These are phyloP conservation scores for Penicillium fimorum DNA, from an alignment of 495 filamentous ascomycete genomes.

Conservation along the genomic window DNA sequence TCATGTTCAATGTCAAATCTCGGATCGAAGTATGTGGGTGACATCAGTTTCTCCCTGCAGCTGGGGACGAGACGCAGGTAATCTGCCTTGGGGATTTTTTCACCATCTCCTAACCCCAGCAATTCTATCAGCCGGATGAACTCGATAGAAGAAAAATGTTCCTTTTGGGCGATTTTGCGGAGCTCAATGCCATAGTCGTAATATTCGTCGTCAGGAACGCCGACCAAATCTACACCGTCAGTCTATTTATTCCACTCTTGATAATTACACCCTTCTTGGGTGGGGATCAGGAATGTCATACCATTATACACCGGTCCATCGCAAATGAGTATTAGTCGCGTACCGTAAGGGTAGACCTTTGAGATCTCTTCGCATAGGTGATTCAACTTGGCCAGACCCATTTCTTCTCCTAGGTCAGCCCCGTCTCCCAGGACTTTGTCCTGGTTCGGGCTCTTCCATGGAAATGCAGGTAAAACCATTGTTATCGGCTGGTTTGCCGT, in stretches of 20 bases:
- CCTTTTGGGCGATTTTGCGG: conserved; percentile 2
- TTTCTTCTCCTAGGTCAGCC: conserved; percentile 5
- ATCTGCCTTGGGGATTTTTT: conserved; percentile 2
- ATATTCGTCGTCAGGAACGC: conserved; percentile 8
- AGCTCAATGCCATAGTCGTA: conserved; percentile 12
- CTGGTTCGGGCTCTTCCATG: conserved; percentile 10
- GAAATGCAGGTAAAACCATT: conserved; percentile 11
- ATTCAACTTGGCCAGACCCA: conserved; percentile 9
- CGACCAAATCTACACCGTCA: conserved; percentile 9
- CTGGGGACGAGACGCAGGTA: conserved; percentile 8
- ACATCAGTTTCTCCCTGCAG: conserved; percentile 12
- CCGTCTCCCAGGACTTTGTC: conserved; percentile 8
- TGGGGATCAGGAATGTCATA: not conserved
- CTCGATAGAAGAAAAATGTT: conserved; percentile 6
- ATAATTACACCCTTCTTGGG: too few species aligned
- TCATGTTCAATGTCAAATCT: conserved; percentile 6
- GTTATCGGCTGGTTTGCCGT: conserved; percentile 4
- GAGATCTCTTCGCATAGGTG: conserved; percentile 12
- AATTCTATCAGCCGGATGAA: conserved; percentile 5
- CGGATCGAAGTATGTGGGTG: conserved; percentile 5
- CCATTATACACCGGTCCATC: conserved; percentile 12
- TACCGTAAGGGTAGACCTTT: conserved; percentile 11
- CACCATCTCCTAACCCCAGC: conserved; percentile 4
- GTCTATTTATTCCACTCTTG: not conserved
- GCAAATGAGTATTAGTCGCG: conserved; percentile 11